Base-by-base conservation (phyloP, 2,329 filamentous ascomycete genomes). In the Keithomyces neogunnii region DNA sequence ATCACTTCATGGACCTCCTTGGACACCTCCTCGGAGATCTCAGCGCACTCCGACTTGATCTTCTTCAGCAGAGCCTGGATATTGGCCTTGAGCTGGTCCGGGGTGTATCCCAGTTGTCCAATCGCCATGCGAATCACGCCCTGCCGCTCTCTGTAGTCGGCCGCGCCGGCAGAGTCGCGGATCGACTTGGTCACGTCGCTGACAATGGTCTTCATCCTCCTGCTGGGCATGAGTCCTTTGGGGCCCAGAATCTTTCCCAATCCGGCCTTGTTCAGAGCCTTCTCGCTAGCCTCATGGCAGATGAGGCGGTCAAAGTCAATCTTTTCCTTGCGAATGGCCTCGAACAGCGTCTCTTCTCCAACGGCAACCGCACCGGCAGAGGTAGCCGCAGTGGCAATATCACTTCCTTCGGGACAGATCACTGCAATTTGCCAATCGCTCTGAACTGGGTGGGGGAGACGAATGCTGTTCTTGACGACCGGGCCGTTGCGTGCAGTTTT, bases 281-380 rank as follows among this genome's bases (percentile, higher is more conserved):
- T 77, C 59, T 93, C 75, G 59, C 85, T 90, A 60, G 88, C 82
- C 48, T 78, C 76, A 68, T 96, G 91, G 71, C 89, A 95, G 60
- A 99, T 82, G 56, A 90, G 86, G 51, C 88, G 79, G 66, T 97
- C 93, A 66, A 97, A 99, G 30, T 89, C 81, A 57, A 97, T 86
- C 39, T 83, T 80, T 42, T 88, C 90, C 47, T 80, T 69, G 56
- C 75, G 78, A 55, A 99, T 84, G 49, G 82, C 76, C 49, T 89
- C 82, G 65, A 99, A 96, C 4, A 99, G 75, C 2, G 85, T 81
- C 40, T 95, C 86, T 65, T 96, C 88, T 55, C 93, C 93, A 1
- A 91, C 89, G 3, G 92, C 75, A 1, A 84, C 78, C 13, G 93
- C 95, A 50, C 93, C 95, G 0, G 87, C 86, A 8, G 81, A 77